Evolutionary conservation across 2,329 filamentous ascomycete species (phyloP), one percentile per base, ranked within the genome.

Genomic region (Pseudocercospora fijiensis): DNA sequence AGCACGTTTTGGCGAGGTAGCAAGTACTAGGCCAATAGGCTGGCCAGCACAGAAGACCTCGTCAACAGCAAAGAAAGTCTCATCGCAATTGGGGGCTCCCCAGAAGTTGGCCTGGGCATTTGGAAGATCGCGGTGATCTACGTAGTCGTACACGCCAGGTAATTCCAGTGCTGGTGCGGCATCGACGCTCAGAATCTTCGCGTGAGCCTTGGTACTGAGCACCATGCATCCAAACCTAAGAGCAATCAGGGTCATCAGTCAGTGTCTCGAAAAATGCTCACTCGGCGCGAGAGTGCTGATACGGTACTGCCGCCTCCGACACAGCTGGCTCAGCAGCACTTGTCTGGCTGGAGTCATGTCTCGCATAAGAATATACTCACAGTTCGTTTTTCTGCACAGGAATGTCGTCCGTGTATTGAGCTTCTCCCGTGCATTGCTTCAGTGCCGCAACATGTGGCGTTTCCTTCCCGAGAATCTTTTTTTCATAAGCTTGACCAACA

Each of bases 371-470:
- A n/a, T n/a, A n/a, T n/a, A n/a, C n/a, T n/a, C 93, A 92, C 0
- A 98, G 83, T 77, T 98, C 94, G 69, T 96, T 96, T 76, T 88
- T 90, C 70, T 93, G 83, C 0, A 88, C 82, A 1, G 94, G 94
- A 8, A 97, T 96, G 71, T 99, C 95, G 72, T 98, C 95, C 0
- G 92, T 97, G 71, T 99, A 99, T 71, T 96, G 92, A 1, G 95
- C 95, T 78, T 96, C 91, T 61, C 95, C 95, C 0, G 92, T 96
- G 9, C 89, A 90, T 78, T 99, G 95, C 79, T 97, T 96, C 76
- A 99, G 78, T 0, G 95, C 95, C 1, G 95, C 92, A 37, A 97
- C 86, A 73, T 98, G 95, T 20, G 89, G 89, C 59, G 88, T 89
- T n/a, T 90, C 86, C 74, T 93, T 93, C 57, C 95, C 95, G 0